Percentiles rank a stretch among this genome's conserved stretches.
These are phyloP conservation scores for Phaeosphaeria sp. DNA, from an alignment of 2,329 filamentous ascomycete species.

Conservation along the genomic window DNA sequence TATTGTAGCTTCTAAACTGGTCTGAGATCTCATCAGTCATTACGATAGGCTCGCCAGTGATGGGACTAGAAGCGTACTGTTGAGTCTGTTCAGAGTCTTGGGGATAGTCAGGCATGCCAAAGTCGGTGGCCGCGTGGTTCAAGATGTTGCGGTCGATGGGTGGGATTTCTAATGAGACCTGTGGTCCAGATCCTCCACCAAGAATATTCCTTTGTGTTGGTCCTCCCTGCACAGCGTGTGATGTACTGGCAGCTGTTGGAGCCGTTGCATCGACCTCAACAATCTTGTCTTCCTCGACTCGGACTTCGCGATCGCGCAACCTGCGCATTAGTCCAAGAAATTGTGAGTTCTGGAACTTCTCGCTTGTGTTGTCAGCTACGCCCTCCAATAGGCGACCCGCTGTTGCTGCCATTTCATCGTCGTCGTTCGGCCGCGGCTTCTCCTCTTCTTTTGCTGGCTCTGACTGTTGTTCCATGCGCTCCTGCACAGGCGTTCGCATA, in stretches of 20 bases:
- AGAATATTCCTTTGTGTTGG: no score
- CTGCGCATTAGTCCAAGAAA: conserved; percentile 80
- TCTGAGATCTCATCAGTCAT: conserved; percentile 42
- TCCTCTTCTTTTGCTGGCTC: conserved; percentile 37
- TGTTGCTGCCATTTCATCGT: conserved; percentile 74
- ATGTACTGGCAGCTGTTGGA: not conserved
- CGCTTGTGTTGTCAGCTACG: conserved; percentile 70
- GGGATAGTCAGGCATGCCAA: conserved; percentile 37
- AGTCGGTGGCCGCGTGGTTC: conserved; percentile 37
- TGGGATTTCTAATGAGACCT: conserved; percentile 22
- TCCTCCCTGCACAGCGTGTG: not conserved
- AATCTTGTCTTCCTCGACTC: conserved; percentile 73
- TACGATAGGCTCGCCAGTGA: conserved; percentile 16
- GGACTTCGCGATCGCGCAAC: conserved; percentile 74
- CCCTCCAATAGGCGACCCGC: conserved; percentile 74
- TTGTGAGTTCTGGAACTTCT: conserved; percentile 79
- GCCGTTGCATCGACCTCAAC: conserved; percentile 56
- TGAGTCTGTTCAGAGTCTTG: conserved; percentile 19
- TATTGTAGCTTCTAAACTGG: conserved; percentile 36
- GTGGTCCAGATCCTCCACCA: not conserved
- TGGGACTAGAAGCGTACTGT: conserved; percentile 17
- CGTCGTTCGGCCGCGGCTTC: conserved; percentile 49
- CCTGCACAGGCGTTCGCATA: conserved; percentile 26
- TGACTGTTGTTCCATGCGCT: conserved; percentile 29
- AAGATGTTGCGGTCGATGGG: conserved; percentile 38